Conservation (phyloP, 768 basidiomycete genomes). For the Pulveroboletus sp. region DNA sequence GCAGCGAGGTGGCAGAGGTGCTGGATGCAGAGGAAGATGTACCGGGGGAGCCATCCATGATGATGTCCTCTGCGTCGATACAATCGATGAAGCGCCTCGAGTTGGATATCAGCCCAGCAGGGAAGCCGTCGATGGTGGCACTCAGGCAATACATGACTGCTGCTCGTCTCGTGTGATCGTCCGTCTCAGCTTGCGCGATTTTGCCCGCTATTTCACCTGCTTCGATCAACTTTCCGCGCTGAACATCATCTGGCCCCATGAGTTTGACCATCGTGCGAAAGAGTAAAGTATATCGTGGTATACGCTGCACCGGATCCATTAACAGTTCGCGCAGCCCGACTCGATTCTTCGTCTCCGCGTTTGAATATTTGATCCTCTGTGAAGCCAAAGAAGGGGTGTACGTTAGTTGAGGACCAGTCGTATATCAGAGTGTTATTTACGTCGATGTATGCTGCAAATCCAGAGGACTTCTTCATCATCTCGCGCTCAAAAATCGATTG, state of each 20-base stretch:
- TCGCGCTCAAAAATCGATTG: conserved; percentile 85
- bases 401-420: conserved; percentile 9
- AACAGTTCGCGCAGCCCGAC: conserved; percentile 86
- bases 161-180: conserved; percentile 86
- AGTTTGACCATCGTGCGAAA: conserved; percentile 91
- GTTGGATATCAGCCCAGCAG: conserved; percentile 84
- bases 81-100: conserved; percentile 85
- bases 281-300: conserved; percentile 89
- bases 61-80: conserved; percentile 85
- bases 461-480: conserved; percentile 70
- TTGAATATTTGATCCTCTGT: conserved; percentile 84
- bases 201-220: conserved; percentile 84
- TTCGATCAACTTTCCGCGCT: conserved; percentile 72
- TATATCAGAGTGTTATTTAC: conserved; percentile 43
- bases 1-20: conserved; percentile 46
- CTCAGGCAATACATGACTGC: conserved; percentile 83
- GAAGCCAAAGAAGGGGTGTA: background rate
- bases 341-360: conserved; percentile 67
- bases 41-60: conserved; percentile 42
- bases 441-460: conserved; percentile 84
- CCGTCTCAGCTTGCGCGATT: conserved; percentile 88
- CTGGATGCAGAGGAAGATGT: conserved; percentile 42
- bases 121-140: conserved; percentile 85
- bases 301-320: conserved; percentile 95
- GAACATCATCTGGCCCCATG: conserved; percentile 74